A percentile compares a stretch with the other conserved stretches of the same genome.
Evolutionary conservation across 1,284 basidiomycete genomes (phyloP).

Genomic region (Rhodotorula sp.): DNA sequence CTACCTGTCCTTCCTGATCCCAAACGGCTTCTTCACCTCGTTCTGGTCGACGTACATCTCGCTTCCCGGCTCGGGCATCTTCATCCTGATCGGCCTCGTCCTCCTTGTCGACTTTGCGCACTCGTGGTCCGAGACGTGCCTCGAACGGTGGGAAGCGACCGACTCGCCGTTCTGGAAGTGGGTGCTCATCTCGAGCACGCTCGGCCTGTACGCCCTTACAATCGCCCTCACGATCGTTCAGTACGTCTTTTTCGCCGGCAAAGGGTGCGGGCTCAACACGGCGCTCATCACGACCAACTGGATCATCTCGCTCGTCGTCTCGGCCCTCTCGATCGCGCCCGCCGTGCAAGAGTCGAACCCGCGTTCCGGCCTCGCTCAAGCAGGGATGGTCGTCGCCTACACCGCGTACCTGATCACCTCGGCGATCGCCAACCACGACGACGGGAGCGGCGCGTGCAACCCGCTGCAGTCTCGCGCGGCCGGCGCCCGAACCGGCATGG

Average conservation of each 20-base stretch:
- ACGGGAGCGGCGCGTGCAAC: constrained; percentile 71
- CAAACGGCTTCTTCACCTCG: constrained; percentile 85
- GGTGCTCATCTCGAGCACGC: constrained; percentile 90
- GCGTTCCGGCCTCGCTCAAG: constrained; percentile 89
- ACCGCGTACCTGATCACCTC: constrained; percentile 95
- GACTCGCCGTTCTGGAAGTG: constrained; percentile 92
- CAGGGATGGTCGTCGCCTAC: constrained; percentile 93
- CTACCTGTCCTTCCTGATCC: constrained; percentile 81
- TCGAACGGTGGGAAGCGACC: constrained; percentile 75
- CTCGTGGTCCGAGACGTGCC: constrained; percentile 94
- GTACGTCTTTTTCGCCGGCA: constrained; percentile 86
- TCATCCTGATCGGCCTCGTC: constrained; percentile 92
- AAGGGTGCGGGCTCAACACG: constrained; percentile 82
- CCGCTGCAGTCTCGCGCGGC: constrained; percentile 66
- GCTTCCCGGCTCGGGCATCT: constrained; percentile 84
- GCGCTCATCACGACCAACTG: constrained; percentile 97
- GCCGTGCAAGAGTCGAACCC: constrained; percentile 90
- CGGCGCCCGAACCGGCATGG: constrained; percentile 78
- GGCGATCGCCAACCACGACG: constrained; percentile 87
- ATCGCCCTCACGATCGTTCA: constrained; percentile 82
- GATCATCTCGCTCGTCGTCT: constrained; percentile 73
- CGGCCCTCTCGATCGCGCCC: constrained; percentile 79
- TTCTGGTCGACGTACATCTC: constrained; percentile 84
- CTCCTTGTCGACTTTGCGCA: constrained; percentile 98
- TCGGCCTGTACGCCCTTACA: constrained; percentile 76